A percentile compares a stretch with the other conserved stretches of the same genome.
These are phyloP conservation scores for Phlyctochytrium arcticum DNA, from an alignment of 192 early-diverging fungal genomes.

Conservation along the genomic window DNA sequence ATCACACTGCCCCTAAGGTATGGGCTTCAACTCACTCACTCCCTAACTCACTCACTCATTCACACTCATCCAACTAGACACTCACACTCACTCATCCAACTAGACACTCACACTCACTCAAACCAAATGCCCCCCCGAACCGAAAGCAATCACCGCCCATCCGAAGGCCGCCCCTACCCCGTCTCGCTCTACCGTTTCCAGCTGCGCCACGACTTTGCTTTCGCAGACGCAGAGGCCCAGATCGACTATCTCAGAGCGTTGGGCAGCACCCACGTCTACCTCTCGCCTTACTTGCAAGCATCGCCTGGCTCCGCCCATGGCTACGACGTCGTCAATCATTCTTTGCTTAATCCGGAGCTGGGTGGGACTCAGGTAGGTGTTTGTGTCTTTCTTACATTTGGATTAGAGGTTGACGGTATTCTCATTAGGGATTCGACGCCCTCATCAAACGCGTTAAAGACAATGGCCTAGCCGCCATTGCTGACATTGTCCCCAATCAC, in stretches of 20 bases:
- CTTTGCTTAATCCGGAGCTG: constrained; percentile 16
- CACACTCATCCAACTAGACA: too few species aligned
- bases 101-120: too few species aligned
- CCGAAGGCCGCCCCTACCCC: background rate
- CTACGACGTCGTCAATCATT: constrained; percentile 27
- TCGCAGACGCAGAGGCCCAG: constrained; percentile 4
- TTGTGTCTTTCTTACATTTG: too few species aligned
- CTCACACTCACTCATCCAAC: too few species aligned
- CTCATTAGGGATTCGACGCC: background rate
- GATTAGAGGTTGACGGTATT: too few species aligned
- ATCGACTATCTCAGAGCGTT: constrained; percentile 13
- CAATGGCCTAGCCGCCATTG: constrained; percentile 10
- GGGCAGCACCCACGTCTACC: constrained; percentile 20
- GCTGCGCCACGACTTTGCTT: constrained; percentile 24
- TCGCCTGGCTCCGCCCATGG: constrained; percentile 22
- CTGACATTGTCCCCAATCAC: constrained; percentile 29
- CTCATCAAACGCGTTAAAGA: constrained; percentile 1
- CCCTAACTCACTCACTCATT: too few species aligned
- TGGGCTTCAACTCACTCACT: too few species aligned
- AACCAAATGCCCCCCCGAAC: too few species aligned
- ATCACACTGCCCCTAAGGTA: too few species aligned
- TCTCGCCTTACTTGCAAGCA: constrained; percentile 21
- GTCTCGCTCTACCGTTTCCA: constrained; percentile 24
- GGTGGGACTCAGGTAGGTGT: constrained; percentile 8
- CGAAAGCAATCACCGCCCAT: constrained; percentile 25